Evolutionary conservation across 2,329 filamentous ascomycete genomes (phyloP).

Genomic region (Fusarium sp.): DNA sequence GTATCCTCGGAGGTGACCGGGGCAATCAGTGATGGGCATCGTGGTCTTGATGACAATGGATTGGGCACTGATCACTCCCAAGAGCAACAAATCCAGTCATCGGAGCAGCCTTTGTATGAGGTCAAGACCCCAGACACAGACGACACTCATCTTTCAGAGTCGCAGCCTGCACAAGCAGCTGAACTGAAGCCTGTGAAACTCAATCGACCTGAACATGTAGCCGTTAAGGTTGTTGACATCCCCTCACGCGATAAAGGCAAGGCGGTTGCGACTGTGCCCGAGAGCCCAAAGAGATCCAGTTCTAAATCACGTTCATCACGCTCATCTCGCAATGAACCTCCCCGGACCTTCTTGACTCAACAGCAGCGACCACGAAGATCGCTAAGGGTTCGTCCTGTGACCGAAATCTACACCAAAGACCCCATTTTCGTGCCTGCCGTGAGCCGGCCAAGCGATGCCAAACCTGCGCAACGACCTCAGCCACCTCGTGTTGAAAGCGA

Average conservation of each 20-base stretch:
- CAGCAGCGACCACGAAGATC: slow-evolving; percentile 37
- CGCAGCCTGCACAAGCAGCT: slow-evolving; percentile 13
- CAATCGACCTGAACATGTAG: slow-evolving; percentile 9
- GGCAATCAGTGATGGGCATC: background rate
- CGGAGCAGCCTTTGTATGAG: background rate
- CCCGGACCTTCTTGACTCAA: slow-evolving; percentile 42
- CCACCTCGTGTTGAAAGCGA: slow-evolving; percentile 25
- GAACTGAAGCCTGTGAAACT: slow-evolving; percentile 21
- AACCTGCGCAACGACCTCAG: slow-evolving; percentile 21
- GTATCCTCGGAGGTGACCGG: background rate
- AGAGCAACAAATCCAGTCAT: background rate
- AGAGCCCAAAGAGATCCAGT: slow-evolving; percentile 25
- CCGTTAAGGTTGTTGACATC: slow-evolving; percentile 34
- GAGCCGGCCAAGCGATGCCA: slow-evolving; percentile 32
- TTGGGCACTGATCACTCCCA: slow-evolving; percentile 8
- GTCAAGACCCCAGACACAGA: slow-evolving; percentile 28
- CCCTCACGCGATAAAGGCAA: slow-evolving; percentile 37
- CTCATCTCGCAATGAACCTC: slow-evolving; percentile 33
- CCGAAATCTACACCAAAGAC: slow-evolving; percentile 44
- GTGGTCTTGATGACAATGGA: background rate
- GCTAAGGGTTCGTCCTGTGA: slow-evolving; percentile 37
- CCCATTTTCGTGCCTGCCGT: slow-evolving; percentile 40
- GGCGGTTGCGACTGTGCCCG: slow-evolving; percentile 6
- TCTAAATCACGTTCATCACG: slow-evolving; percentile 22
- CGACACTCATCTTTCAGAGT: slow-evolving; percentile 23